phyloP scores from a whole-genome alignment of 805 yeast species.

The Yamadazyma nakazawae region DNA sequence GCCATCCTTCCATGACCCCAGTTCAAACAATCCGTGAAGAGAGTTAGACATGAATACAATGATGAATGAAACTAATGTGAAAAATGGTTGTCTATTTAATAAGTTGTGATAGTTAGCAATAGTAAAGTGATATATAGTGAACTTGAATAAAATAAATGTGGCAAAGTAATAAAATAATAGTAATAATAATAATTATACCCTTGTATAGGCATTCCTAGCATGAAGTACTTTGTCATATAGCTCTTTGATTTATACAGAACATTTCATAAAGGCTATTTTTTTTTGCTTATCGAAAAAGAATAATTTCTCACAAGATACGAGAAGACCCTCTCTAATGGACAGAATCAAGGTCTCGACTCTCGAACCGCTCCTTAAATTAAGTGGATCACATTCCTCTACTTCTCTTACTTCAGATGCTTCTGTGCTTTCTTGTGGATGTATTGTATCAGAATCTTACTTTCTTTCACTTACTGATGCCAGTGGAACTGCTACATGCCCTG shows the following conservation, averaged over 20 bases:
- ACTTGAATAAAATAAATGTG: no score
- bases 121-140: no score
- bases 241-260: no score
- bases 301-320: neutral
- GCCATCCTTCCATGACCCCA: neutral
- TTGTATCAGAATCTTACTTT: conserved; percentile 33
- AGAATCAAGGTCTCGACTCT: conserved; percentile 14
- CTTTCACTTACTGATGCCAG: conserved; percentile 6
- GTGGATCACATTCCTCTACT: conserved; percentile 6
- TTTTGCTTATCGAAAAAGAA: conserved; percentile 1
- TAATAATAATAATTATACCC: no score
- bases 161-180: no score
- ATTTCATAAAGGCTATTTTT: no score
- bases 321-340: conserved; percentile 2
- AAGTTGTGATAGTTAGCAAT: no score
- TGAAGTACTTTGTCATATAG: no score
- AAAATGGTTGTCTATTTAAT: no score
- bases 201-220: no score
- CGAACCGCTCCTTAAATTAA: conserved; percentile 15
- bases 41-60: neutral
- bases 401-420: conserved; percentile 28
- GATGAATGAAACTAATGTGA: neutral
- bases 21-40: neutral
- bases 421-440: conserved; percentile 41
- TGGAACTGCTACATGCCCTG: conserved; percentile 21